Base-by-base conservation (phyloP, 768 basidiomycete genomes). In the Mycena olivaceomarginata region DNA sequence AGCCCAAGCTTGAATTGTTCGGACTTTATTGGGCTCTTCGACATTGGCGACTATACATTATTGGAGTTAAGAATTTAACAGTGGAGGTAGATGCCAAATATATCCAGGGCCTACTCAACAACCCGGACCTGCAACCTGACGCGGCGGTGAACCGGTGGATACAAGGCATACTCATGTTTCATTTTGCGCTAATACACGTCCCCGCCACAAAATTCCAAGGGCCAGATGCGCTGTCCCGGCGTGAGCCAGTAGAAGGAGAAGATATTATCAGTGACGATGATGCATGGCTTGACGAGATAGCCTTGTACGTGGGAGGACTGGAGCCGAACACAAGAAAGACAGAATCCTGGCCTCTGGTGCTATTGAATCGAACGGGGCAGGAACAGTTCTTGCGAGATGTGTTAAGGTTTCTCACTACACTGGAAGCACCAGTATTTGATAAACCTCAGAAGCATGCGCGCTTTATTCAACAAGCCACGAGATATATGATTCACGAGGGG, bases 401-500 rank as follows among this genome's bases (percentile, higher is more conserved):
- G 0, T 31, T 31, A 4, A 31, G 31, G 3, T 31, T 31, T 31
- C 31, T 31, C 31, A 31, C 31, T 3, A 31, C 31, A 4, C 31
- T 31, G 31, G 31, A 31, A 31, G 31, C 31, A 4, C 31, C 31
- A 31, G 41, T 72, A 22, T 40, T 78, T 16, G 79, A 82, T 15
- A 40, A 56, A 1, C 31, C 65, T 7, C 51, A 70, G 11, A 48
- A 67, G 41, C 60, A 65, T 1, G 8, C 59, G 2, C 62, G 70
- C 6, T 82, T 82, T 37, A n/a, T 81, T 1, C 59, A 60, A 2
- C 71, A 72, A 56, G 67, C 74, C 15, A 57, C 64, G 1, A 39
- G 75, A 60, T 83, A 72, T 67, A 76, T 81, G 46, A 20, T 80
- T 1, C 22, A 74, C 4, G 45, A 78, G 0, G 71, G 69, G 4